phyloP scores from a whole-genome alignment of 768 basidiomycete species.

The Mycena vulgaris region DNA sequence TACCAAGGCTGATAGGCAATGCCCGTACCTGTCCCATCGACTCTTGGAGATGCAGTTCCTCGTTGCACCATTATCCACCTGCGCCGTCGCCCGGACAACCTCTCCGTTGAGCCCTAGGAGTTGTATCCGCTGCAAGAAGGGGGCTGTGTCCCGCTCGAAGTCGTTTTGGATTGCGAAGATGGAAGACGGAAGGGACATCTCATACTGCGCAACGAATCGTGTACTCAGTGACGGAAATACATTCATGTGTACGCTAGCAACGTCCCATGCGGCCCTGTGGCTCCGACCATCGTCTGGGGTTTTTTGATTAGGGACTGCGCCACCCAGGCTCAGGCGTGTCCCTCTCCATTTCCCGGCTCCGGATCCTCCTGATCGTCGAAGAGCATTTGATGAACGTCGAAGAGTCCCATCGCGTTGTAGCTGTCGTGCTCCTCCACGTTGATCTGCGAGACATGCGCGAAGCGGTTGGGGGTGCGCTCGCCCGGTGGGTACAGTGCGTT shows the following conservation, averaged over 20 bases:
- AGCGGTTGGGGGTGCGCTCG: background rate
- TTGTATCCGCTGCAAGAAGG: slow-evolving; percentile 19
- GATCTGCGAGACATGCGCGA: slow-evolving; percentile 21
- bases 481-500: background rate
- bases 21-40: slow-evolving; percentile 20
- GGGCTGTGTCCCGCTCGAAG: too few species aligned
- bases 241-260: slow-evolving; percentile 26
- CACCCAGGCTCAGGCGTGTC: slow-evolving; percentile 28
- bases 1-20: slow-evolving; percentile 3
- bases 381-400: slow-evolving; percentile 5
- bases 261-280: slow-evolving; percentile 6
- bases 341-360: slow-evolving; percentile 33
- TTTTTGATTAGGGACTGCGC: slow-evolving; percentile 23
- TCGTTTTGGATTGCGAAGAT: too few species aligned
- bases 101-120: slow-evolving; percentile 8
- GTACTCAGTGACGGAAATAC: slow-evolving; percentile 19
- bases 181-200: background rate
- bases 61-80: background rate
- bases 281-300: slow-evolving; percentile 6
- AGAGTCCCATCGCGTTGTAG: too few species aligned
- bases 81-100: background rate
- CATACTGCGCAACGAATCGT: slow-evolving; percentile 20
- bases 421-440: slow-evolving; percentile 13
- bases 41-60: slow-evolving; percentile 23
- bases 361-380: slow-evolving; percentile 2